phyloP scores from a whole-genome alignment of 129 eudicot genomes.

The Ambrosia artemisiifolia region DNA sequence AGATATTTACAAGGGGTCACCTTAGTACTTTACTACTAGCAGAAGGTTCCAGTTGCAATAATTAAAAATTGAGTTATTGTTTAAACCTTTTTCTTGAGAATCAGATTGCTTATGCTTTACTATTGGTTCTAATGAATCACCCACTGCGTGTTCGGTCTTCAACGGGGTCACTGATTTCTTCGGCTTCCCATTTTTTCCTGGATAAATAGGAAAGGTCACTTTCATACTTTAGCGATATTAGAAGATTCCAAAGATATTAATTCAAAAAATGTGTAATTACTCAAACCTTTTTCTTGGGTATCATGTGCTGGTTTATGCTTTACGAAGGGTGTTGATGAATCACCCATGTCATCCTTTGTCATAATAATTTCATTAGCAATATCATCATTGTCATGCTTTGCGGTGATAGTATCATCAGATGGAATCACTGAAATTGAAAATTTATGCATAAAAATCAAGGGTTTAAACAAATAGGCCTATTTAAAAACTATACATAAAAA shows the following conservation, averaged over 20 bases:
- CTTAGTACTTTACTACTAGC: not conserved
- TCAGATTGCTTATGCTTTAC: conserved; percentile 39
- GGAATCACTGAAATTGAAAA: conserved; percentile 25
- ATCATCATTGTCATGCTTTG: conserved; percentile 15
- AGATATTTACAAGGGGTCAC: not conserved
- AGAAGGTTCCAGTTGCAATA: not conserved
- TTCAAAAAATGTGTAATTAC: not conserved
- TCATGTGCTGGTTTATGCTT: conserved; percentile 30
- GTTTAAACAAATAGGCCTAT: not conserved
- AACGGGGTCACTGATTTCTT: conserved; percentile 28
- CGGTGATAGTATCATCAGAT: conserved; percentile 33
- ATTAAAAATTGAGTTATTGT: not conserved
- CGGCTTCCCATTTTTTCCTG: conserved; percentile 34
- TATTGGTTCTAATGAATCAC: conserved; percentile 32
- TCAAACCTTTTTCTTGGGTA: conserved; percentile 43
- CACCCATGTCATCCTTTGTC: conserved; percentile 32
- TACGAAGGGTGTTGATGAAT: conserved; percentile 16
- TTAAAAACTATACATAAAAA: not conserved
- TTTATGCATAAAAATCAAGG: not conserved
- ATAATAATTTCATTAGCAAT: conserved; percentile 17
- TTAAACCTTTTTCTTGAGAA: conserved; percentile 41
- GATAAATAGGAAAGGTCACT: not conserved
- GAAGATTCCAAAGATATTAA: not conserved
- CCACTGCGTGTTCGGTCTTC: conserved; percentile 29
- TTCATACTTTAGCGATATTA: not conserved